Evolutionary conservation across 148 eudicot genomes (phyloP).

Genomic region (Chenopodium formosanum): DNA sequence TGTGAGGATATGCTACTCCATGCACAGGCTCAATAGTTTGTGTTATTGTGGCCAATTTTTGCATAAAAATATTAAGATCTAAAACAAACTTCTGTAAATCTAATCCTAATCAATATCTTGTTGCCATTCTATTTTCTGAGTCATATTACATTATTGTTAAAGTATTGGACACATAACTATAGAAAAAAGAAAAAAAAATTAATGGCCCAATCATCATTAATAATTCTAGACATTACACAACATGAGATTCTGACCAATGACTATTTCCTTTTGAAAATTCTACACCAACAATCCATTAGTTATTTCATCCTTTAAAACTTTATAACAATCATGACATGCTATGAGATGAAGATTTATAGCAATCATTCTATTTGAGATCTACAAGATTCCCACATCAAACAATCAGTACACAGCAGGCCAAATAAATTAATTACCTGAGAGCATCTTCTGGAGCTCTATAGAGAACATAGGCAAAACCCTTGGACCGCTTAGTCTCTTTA

Average conservation of each 20-base stretch:
- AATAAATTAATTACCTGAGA: slow-evolving; percentile 47
- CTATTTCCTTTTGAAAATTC: background rate
- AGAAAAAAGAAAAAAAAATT: background rate
- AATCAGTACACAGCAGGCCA: background rate
- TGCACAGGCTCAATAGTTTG: too few species aligned
- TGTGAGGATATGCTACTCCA: too few species aligned
- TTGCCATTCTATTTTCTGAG: background rate
- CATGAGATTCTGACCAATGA: background rate
- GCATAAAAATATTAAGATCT: too few species aligned
- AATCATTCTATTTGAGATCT: background rate
- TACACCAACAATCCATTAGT: background rate
- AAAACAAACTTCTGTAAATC: too few species aligned
- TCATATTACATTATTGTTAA: background rate
- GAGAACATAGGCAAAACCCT: slow-evolving; percentile 73
- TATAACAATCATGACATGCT: background rate
- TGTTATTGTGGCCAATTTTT: too few species aligned
- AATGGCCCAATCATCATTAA: background rate
- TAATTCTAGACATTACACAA: background rate
- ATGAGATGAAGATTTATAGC: background rate
- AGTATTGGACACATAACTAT: too few species aligned
- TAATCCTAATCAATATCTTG: background rate
- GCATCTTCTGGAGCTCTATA: slow-evolving; percentile 74
- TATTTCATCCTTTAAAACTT: background rate
- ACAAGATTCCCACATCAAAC: background rate
- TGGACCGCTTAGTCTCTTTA: slow-evolving; percentile 82